These are phyloP conservation scores for Leccinum holopus DNA, from an alignment of 1,284 basidiomycete species.

Conservation along the genomic window DNA sequence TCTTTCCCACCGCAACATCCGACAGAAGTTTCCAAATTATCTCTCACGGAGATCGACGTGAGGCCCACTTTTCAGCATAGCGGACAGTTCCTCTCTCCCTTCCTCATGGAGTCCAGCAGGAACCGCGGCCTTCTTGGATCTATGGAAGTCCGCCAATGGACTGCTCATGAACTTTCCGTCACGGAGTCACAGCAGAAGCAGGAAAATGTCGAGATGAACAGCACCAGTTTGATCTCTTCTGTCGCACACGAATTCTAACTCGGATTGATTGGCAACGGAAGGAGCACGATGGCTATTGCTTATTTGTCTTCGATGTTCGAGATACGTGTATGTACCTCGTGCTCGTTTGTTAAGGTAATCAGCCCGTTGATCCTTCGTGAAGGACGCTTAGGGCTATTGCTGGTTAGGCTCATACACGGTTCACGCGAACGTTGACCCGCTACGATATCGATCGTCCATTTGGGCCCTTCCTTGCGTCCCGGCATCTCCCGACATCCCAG, in stretches of 20 bases:
- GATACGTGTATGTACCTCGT: too few relatives aligned
- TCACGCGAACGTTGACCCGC: not conserved
- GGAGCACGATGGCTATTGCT: constrained; percentile 22
- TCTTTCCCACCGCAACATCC: constrained; percentile 21
- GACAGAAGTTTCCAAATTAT: constrained; percentile 9
- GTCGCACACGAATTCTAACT: constrained; percentile 29
- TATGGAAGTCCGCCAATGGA: constrained; percentile 30
- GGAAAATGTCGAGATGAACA: too few relatives aligned
- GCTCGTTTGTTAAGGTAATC: too few relatives aligned
- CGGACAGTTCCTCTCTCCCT: constrained; percentile 19
- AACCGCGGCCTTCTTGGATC: constrained; percentile 5
- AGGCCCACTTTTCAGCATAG: not conserved
- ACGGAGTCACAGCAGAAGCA: too few relatives aligned
- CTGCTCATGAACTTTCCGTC: constrained; percentile 6
- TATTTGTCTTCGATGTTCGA: not conserved
- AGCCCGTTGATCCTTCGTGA: not conserved
- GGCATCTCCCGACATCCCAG: too few relatives aligned
- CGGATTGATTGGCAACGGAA: constrained; percentile 27
- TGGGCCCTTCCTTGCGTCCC: too few relatives aligned
- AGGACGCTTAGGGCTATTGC: not conserved
- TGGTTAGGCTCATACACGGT: not conserved
- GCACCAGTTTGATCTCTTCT: constrained; percentile 14
- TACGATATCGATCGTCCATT: too few relatives aligned
- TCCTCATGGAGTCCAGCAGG: constrained; percentile 34
- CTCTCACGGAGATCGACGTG: constrained; percentile 19